Base-by-base conservation (phyloP, 139 green algal genomes). In the Chlorella vulgaris region DNA sequence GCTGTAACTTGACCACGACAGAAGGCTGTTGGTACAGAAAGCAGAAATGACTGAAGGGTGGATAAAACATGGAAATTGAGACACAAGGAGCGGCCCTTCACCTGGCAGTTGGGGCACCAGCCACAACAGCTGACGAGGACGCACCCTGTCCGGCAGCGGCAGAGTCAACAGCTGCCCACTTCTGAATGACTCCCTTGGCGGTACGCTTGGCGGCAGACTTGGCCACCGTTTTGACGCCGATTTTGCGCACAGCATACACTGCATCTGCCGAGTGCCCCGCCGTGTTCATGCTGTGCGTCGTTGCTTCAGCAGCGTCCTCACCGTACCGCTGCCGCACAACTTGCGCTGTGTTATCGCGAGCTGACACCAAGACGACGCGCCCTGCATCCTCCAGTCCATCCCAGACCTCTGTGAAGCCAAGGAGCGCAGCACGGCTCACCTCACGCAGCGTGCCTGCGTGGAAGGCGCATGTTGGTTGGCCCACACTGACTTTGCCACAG, bases 261-360 rank as follows among this genome's bases (percentile, higher is more conserved):
- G 78, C 66, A 18, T 83, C 66, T 2, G 66, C 28, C 7, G 47
- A 36, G 36, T 76, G 40, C 15, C 66, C 78, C 7, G 78, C 78
- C 0, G 78, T 51, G 0, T 42, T 83, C 78, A 83, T 83, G 78
- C 65, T 77, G 50, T 77, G 35, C 42, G 63, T 6, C 13, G 31
- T 51, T 4, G 40, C 50, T 18, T 67, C 66, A 1, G 47, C 78
- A 6, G 78, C 78, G 2, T 77, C 78, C 8, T 58, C 50, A 33
- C 78, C 78, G 43, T 83, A 83, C 66, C 78, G 68, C n/a, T n/a
- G n/a, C n/a, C n/a, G n/a, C n/a, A n/a, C 66, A 40, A 82, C 76
- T 31, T 40, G n/a, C 18, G n/a, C n/a, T n/a, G n/a, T n/a, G n/a
- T n/a, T n/a, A n/a, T 58, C 15, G 47, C 47, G 15, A 58, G 47